Percentiles rank a stretch among this genome's conserved stretches.
Conservation (phyloP, 495 filamentous ascomycete genomes). For the Tuber aestivum region DNA sequence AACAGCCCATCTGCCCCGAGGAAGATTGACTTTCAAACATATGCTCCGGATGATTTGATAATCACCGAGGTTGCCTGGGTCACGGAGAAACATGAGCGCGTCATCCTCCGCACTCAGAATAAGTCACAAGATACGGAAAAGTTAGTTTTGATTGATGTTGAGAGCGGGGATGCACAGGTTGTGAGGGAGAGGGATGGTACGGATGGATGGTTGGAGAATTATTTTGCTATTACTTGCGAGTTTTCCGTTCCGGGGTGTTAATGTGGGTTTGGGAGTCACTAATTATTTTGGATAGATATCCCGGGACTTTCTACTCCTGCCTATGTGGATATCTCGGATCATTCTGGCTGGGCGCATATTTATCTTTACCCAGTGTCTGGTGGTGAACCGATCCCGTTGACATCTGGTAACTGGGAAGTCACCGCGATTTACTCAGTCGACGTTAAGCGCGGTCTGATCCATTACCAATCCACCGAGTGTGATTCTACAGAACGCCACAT, state of each 20-base stretch:
- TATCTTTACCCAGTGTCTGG: conserved; percentile 53
- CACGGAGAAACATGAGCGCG: conserved; percentile 49
- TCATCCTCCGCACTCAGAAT: conserved; percentile 54
- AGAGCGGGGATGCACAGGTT: conserved; percentile 38
- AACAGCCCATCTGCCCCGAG: conserved; percentile 37
- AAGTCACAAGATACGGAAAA: conserved; percentile 55
- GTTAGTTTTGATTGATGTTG: conserved; percentile 49
- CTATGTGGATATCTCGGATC: conserved; percentile 55
- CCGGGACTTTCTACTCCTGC: conserved; percentile 43
- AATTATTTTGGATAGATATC: conserved; percentile 38
- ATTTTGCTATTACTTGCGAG: conserved; percentile 47
- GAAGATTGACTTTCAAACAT: conserved; percentile 46
- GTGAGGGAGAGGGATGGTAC: conserved; percentile 52
- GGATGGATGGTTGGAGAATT: conserved; percentile 55
- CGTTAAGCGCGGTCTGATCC: conserved; percentile 47
- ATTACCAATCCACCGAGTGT: conserved; percentile 53
- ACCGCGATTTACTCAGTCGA: conserved; percentile 50
- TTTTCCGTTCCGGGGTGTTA: not conserved
- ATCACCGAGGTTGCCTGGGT: conserved; percentile 57
- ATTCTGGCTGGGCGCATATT: conserved; percentile 53
- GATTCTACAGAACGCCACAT: conserved; percentile 55
- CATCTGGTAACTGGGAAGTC: conserved; percentile 55
- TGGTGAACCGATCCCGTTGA: conserved; percentile 48
- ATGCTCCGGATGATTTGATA: conserved; percentile 49
- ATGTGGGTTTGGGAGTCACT: conserved; percentile 7